Evolutionary conservation across 805 yeast species (phyloP).

Genomic region (Yamadazyma kitorensis): DNA sequence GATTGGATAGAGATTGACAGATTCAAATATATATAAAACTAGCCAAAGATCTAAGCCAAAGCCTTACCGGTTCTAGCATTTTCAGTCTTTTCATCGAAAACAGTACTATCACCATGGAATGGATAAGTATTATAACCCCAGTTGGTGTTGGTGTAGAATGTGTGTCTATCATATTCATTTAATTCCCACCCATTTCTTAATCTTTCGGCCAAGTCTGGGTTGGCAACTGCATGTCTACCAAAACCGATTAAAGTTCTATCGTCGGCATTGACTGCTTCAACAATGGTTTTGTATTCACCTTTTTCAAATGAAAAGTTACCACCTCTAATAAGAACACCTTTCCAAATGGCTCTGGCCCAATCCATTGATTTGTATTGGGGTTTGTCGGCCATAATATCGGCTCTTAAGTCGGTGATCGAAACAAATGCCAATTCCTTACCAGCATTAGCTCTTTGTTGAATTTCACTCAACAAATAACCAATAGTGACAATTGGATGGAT

Average conservation of each 20-base stretch:
- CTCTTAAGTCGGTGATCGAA: conserved; percentile 18
- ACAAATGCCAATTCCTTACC: conserved; percentile 36
- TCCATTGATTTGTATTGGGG: conserved; percentile 14
- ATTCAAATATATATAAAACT: too few species aligned
- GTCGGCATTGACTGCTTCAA: conserved; percentile 10
- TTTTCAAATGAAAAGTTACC: conserved; percentile 16
- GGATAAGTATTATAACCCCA: conserved; percentile 22
- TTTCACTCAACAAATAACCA: conserved; percentile 27
- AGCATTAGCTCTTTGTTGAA: conserved; percentile 24
- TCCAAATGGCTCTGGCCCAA: conserved; percentile 29
- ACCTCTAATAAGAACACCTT: conserved; percentile 17
- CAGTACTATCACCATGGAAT: conserved; percentile 11
- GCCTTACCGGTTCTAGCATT: conserved; percentile 7
- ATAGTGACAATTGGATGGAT: conserved; percentile 25
- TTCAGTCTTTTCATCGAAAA: conserved; percentile 13
- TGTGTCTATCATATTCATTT: conserved; percentile 32
- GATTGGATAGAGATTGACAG: too few species aligned
- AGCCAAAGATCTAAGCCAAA: conserved; percentile 6
- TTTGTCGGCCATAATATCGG: conserved; percentile 17
- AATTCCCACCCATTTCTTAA: conserved; percentile 27
- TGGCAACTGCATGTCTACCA: conserved; percentile 41
- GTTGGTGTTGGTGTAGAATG: conserved; percentile 33
- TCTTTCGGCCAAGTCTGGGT: conserved; percentile 44
- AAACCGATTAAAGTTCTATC: conserved; percentile 42
- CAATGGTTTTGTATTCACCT: conserved; percentile 5